phyloP scores from a whole-genome alignment of 2,329 filamentous ascomycete genomes.

The Fusarium sp. region DNA sequence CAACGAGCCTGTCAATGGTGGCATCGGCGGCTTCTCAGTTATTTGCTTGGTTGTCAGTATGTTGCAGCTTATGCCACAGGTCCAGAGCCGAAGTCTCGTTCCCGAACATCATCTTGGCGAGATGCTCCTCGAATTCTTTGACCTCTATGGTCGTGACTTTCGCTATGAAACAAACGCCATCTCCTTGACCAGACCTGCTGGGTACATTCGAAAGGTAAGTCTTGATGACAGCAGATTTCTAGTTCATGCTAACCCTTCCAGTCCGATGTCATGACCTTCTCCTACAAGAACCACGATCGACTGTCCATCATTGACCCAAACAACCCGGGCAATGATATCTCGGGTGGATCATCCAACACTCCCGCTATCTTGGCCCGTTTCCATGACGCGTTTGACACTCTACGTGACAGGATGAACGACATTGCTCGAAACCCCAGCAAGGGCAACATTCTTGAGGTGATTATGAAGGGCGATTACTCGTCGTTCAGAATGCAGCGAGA shows the following conservation, averaged over 20 bases:
- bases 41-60: slow-evolving; percentile 94
- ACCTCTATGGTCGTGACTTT: slow-evolving; percentile 88
- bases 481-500: slow-evolving; percentile 76
- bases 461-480: slow-evolving; percentile 83
- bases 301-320: slow-evolving; percentile 95
- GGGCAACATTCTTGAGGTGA: slow-evolving; percentile 70
- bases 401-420: slow-evolving; percentile 68
- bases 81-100: slow-evolving; percentile 69
- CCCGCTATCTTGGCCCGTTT: slow-evolving; percentile 76
- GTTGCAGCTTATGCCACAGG: slow-evolving; percentile 80
- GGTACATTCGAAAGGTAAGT: slow-evolving; percentile 80
- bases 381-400: slow-evolving; percentile 66
- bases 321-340: slow-evolving; percentile 84
- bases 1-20: slow-evolving; percentile 91
- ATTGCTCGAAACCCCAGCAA: slow-evolving; percentile 52
- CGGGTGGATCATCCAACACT: slow-evolving; percentile 83
- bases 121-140: slow-evolving; percentile 86
- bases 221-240: fast-evolving
- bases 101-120: slow-evolving; percentile 78
- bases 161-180: slow-evolving; percentile 78
- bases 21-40: slow-evolving; percentile 92
- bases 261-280: slow-evolving; percentile 58
- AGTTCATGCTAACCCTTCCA: slow-evolving; percentile 40
- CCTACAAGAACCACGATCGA: slow-evolving; percentile 71
- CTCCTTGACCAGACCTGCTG: slow-evolving; percentile 74